Evolutionary conservation across 2,329 filamentous ascomycete species (phyloP).

Genomic region (Scytalidium lignicola): DNA sequence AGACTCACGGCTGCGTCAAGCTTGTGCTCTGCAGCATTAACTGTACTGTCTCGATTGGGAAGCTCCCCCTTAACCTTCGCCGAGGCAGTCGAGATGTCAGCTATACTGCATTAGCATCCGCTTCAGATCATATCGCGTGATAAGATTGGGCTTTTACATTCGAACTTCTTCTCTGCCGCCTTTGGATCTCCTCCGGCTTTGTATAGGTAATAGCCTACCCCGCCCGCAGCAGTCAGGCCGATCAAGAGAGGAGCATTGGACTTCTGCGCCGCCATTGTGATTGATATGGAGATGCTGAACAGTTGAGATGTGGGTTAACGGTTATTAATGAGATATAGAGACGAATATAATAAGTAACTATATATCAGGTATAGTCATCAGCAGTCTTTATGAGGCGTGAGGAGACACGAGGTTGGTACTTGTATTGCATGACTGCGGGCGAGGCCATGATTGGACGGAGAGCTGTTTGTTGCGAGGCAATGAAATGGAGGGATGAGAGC

Average conservation of each 20-base stretch:
- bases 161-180: conserved; percentile 78
- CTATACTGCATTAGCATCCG: conserved; percentile 38
- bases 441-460: background rate
- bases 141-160: conserved; percentile 52
- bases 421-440: background rate
- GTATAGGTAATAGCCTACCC: conserved; percentile 88
- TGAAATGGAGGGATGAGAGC: background rate
- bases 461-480: background rate
- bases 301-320: background rate
- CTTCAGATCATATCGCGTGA: too few species aligned
- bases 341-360: background rate
- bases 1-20: conserved; percentile 63
- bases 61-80: conserved; percentile 62
- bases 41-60: conserved; percentile 56
- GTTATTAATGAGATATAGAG: background rate
- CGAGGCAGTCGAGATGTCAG: conserved; percentile 68
- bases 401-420: background rate
- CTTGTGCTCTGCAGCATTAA: conserved; percentile 56
- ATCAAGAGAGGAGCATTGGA: conserved; percentile 37
- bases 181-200: conserved; percentile 74
- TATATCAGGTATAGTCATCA: conserved; percentile 1
- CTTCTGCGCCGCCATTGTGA: conserved; percentile 29
- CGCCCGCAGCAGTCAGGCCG: conserved; percentile 60
- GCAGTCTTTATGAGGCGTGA: background rate
- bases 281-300: conserved; percentile 4